Evolutionary conservation across 2,329 filamentous ascomycete species (phyloP).

Genomic region (Chaetothyriales sp.): DNA sequence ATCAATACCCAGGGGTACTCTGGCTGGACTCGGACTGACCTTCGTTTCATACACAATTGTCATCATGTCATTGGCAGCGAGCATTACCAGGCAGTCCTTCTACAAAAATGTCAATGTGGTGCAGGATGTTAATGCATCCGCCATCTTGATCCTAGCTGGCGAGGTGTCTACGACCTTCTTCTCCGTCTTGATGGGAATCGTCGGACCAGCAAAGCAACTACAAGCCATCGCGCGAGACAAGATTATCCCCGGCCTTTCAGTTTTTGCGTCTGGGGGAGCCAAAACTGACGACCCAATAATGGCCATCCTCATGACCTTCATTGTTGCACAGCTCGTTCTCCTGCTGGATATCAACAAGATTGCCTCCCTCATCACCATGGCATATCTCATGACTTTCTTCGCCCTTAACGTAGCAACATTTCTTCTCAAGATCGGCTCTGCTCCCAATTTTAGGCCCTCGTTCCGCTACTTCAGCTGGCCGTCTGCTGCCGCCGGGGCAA

Average conservation of each 20-base stretch:
- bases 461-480: slow-evolving; percentile 85
- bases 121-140: slow-evolving; percentile 64
- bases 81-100: slow-evolving; percentile 58
- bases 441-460: slow-evolving; percentile 74
- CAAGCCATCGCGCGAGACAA: slow-evolving; percentile 70
- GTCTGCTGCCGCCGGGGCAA: slow-evolving; percentile 57
- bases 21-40: slow-evolving; percentile 61
- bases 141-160: slow-evolving; percentile 57
- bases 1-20: slow-evolving; percentile 69
- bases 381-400: slow-evolving; percentile 82
- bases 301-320: slow-evolving; percentile 61
- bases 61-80: slow-evolving; percentile 62
- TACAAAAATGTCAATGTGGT: slow-evolving; percentile 65
- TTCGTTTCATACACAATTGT: slow-evolving; percentile 63
- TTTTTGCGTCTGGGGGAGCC: slow-evolving; percentile 60
- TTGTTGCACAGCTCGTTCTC: slow-evolving; percentile 63
- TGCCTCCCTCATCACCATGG: slow-evolving; percentile 79
- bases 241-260: slow-evolving; percentile 56
- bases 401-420: slow-evolving; percentile 82
- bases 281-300: slow-evolving; percentile 59
- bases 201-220: slow-evolving; percentile 69
- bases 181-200: slow-evolving; percentile 73
- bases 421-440: slow-evolving; percentile 69
- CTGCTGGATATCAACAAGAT: slow-evolving; percentile 77
- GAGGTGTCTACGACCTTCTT: slow-evolving; percentile 74